A percentile compares a stretch with the other conserved stretches of the same genome.
These are phyloP conservation scores for Solanum pinnatisectum DNA, from an alignment of 257 asterid genomes.

Conservation along the genomic window DNA sequence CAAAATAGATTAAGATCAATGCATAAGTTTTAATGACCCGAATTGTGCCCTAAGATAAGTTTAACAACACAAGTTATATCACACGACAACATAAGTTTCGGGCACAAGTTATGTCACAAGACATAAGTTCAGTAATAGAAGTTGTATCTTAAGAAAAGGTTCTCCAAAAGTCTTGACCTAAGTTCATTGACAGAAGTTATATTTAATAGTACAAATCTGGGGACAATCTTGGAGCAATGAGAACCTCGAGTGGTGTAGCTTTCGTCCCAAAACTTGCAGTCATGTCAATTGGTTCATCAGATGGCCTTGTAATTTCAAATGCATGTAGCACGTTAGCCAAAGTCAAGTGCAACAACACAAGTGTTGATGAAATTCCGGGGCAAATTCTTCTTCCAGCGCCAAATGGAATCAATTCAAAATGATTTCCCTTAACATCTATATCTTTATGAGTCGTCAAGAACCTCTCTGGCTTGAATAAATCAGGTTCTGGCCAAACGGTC, in stretches of 20 bases:
- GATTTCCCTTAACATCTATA: constrained; percentile 17
- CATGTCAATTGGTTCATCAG: constrained; percentile 28
- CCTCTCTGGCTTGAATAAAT: constrained; percentile 32
- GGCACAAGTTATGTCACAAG: too few species aligned
- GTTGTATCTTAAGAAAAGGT: too few species aligned
- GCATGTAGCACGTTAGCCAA: constrained; percentile 34
- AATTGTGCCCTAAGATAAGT: too few species aligned
- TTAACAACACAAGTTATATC: too few species aligned
- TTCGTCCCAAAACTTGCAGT: constrained; percentile 24
- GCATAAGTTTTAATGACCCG: too few species aligned
- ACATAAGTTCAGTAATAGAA: too few species aligned
- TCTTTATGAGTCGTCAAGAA: constrained; percentile 24
- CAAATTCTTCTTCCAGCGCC: constrained; percentile 40
- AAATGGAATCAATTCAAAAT: constrained; percentile 38
- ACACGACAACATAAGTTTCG: too few species aligned
- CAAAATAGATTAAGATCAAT: too few species aligned
- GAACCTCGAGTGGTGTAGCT: constrained; percentile 28
- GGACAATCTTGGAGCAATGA: constrained; percentile 21
- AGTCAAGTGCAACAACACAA: constrained; percentile 6
- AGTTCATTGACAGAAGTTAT: not conserved
- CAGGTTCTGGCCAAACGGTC: constrained; percentile 27
- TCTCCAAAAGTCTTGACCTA: too few species aligned
- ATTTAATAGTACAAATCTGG: constrained; percentile 1
- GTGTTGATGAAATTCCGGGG: constrained; percentile 13
- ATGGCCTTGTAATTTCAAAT: constrained; percentile 13